Evolutionary conservation across 768 basidiomycete species (phyloP).

Genomic region (Russula lepida): DNA sequence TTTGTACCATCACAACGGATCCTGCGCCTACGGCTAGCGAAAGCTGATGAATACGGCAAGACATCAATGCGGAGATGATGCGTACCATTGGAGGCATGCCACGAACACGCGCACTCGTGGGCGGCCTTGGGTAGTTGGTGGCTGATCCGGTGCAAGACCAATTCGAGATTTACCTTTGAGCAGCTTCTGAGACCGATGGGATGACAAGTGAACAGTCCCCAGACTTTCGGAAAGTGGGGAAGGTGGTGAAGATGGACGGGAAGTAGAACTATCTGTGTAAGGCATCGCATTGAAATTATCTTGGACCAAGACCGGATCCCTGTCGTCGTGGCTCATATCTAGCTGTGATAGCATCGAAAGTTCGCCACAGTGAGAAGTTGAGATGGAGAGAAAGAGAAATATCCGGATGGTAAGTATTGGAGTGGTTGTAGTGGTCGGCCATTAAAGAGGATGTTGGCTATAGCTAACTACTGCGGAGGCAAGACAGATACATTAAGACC

Average conservation of each 20-base stretch:
- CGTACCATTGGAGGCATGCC: conserved; percentile 71
- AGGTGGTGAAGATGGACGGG: not conserved
- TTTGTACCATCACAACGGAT: conserved; percentile 79
- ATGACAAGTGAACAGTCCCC: not conserved
- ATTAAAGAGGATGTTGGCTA: not conserved
- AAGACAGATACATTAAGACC: too few species aligned
- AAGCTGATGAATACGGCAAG: not conserved
- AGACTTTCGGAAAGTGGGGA: not conserved
- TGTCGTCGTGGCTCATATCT: not conserved
- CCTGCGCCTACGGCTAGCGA: conserved; percentile 59
- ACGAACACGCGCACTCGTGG: conserved; percentile 68
- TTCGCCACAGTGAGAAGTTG: not conserved
- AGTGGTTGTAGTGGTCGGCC: not conserved
- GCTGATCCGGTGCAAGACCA: conserved; percentile 66
- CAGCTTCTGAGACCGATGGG: not conserved
- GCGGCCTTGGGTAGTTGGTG: conserved; percentile 75
- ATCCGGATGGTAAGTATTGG: not conserved
- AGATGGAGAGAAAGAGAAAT: not conserved
- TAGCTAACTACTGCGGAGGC: not conserved
- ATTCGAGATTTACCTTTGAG: conserved; percentile 39
- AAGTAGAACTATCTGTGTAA: not conserved
- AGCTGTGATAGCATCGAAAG: not conserved
- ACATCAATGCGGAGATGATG: conserved; percentile 15
- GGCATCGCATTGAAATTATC: not conserved
- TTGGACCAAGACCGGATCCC: not conserved